Evolutionary conservation across 1,139 yeast species (phyloP).

Genomic region (Candida albicans): DNA sequence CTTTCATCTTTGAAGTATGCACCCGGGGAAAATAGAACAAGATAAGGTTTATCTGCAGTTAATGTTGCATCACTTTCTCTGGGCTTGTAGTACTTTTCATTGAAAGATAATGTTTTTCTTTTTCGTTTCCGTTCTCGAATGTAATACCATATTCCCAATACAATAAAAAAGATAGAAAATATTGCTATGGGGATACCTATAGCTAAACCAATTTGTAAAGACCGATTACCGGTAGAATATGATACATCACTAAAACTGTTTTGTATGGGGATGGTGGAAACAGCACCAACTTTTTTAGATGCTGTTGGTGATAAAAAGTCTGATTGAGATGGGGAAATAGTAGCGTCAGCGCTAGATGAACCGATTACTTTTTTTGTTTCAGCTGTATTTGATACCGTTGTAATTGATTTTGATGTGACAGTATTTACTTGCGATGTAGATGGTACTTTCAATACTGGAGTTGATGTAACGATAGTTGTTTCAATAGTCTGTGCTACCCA

Average conservation of each 20-base stretch:
- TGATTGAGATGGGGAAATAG: neutral
- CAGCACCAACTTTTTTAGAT: constrained; percentile 2
- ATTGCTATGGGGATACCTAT: constrained; percentile 46
- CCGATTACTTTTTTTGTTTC: neutral
- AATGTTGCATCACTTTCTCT: constrained; percentile 9
- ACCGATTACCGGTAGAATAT: constrained; percentile 8
- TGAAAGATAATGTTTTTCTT: constrained; percentile 11
- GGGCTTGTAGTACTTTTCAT: constrained; percentile 6
- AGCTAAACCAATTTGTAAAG: constrained; percentile 37
- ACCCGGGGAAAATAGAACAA: constrained; percentile 13
- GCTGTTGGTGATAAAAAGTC: constrained; percentile 1
- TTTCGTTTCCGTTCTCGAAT: constrained; percentile 20
- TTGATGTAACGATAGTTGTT: neutral
- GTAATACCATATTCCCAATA: constrained; percentile 23
- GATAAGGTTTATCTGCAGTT: constrained; percentile 12
- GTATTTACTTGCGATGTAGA: neutral
- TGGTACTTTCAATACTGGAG: neutral
- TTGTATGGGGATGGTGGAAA: constrained; percentile 4
- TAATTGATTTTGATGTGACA: neutral
- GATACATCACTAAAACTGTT: constrained; percentile 8
- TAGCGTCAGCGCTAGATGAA: neutral
- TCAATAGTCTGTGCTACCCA: constrained; percentile 3
- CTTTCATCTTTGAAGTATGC: constrained; percentile 6
- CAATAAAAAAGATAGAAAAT: constrained; percentile 25
- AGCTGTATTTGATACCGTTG: neutral